Percentiles rank a stretch among this genome's conserved stretches.
Evolutionary conservation across 129 eudicot genomes (phyloP).

Genomic region (Kitagawia praeruptora): DNA sequence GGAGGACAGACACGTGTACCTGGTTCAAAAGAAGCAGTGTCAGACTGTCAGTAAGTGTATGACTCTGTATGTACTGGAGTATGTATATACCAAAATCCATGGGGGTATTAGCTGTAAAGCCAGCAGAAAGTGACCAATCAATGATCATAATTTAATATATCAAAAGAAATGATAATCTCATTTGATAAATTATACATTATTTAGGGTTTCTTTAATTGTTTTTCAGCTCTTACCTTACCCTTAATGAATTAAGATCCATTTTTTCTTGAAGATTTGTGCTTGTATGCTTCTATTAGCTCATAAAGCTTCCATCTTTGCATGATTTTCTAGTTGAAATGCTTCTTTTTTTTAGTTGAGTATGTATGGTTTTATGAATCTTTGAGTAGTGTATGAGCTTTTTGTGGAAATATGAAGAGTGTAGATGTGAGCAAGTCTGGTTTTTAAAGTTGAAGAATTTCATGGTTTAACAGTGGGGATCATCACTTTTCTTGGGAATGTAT

Average conservation of each 20-base stretch:
- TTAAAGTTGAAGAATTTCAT: background rate
- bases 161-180: background rate
- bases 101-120: background rate
- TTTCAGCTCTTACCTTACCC: background rate
- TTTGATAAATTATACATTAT: too few relatives aligned
- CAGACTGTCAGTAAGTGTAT: too few relatives aligned
- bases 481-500: constrained; percentile 19
- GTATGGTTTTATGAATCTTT: background rate
- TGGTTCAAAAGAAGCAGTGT: too few relatives aligned
- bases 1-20: too few relatives aligned
- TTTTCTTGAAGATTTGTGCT: background rate
- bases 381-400: background rate
- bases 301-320: background rate
- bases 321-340: background rate
- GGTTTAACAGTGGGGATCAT: background rate
- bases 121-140: constrained; percentile 2
- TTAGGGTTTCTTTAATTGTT: background rate
- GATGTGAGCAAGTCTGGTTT: background rate
- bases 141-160: background rate
- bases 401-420: background rate
- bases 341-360: background rate
- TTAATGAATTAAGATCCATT: background rate
- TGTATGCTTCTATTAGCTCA: background rate
- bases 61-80: background rate
- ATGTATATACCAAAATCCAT: background rate